phyloP scores from a whole-genome alignment of 2,329 filamentous ascomycete species.

The Teratosphaeria zuluensis region DNA sequence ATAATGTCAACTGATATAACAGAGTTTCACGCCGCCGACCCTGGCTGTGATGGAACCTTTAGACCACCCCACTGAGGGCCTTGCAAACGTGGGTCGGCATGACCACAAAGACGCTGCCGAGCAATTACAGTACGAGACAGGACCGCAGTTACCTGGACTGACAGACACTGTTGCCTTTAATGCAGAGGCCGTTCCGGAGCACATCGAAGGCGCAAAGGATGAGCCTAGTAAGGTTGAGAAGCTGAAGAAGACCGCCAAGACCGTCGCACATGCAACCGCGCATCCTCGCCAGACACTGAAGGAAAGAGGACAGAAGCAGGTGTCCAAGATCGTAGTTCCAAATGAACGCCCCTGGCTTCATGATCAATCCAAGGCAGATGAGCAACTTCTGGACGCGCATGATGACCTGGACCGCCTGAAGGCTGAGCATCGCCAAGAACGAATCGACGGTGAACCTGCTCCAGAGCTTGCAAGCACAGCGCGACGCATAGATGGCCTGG shows the following conservation, averaged over 20 bases:
- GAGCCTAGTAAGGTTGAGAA: not conserved
- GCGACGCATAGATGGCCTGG: not conserved
- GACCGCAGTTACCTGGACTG: not conserved
- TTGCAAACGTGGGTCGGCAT: not conserved
- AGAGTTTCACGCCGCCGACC: not conserved
- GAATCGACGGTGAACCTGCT: not conserved
- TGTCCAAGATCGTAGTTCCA: not conserved
- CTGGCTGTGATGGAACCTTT: not conserved
- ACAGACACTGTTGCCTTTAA: constrained; percentile 3
- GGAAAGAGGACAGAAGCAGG: not conserved
- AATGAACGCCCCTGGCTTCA: constrained; percentile 2
- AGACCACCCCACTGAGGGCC: not conserved
- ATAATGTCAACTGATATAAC: not conserved
- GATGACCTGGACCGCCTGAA: not conserved
- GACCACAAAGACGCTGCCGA: not conserved
- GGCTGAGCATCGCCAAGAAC: not conserved
- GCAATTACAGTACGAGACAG: not conserved
- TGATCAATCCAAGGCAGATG: not conserved
- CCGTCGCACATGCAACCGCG: not conserved
- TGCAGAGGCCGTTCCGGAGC: not conserved
- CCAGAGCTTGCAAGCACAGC: not conserved
- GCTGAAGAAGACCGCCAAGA: constrained; percentile 1
- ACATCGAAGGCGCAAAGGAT: not conserved
- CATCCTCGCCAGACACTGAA: constrained; percentile 2
- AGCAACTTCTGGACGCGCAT: constrained; percentile 1